These are phyloP conservation scores for Exophiala alcalophila DNA, from an alignment of 2,329 filamentous ascomycete genomes.

Conservation along the genomic window DNA sequence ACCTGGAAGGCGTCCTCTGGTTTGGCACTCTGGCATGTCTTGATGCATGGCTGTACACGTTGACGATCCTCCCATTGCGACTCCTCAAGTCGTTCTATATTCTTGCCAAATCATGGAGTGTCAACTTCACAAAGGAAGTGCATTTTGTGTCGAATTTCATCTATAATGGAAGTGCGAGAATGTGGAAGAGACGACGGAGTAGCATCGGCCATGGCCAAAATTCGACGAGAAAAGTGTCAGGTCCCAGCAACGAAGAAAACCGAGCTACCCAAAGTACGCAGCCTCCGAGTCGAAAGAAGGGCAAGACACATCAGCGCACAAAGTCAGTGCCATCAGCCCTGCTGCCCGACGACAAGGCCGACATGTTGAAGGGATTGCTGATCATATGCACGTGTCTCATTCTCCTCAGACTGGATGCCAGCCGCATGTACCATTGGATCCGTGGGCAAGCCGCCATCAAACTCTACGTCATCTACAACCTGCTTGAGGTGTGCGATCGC, in stretches of 20 bases:
- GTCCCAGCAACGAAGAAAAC: slow-evolving; percentile 40
- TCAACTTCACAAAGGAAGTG: slow-evolving; percentile 68
- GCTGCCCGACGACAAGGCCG: slow-evolving; percentile 87
- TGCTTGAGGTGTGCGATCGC: slow-evolving; percentile 84
- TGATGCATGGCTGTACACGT: slow-evolving; percentile 94
- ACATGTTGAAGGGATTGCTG: slow-evolving; percentile 84
- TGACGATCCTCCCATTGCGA: slow-evolving; percentile 88
- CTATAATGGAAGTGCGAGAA: slow-evolving; percentile 71
- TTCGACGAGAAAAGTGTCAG: slow-evolving; percentile 11
- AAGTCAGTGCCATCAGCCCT: slow-evolving; percentile 83
- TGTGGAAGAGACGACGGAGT: slow-evolving; percentile 58
- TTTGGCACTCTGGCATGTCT: slow-evolving; percentile 90
- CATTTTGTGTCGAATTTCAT: slow-evolving; percentile 72
- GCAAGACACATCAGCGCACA: slow-evolving; percentile 62
- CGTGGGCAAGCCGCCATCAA: slow-evolving; percentile 96
- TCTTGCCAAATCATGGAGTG: slow-evolving; percentile 72
- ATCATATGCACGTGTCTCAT: slow-evolving; percentile 82
- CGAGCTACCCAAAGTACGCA: slow-evolving; percentile 27
- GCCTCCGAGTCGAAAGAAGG: slow-evolving; percentile 5
- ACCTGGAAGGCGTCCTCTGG: slow-evolving; percentile 77
- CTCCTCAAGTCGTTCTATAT: slow-evolving; percentile 79
- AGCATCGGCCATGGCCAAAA: slow-evolving; percentile 42
- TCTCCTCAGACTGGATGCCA: slow-evolving; percentile 88
- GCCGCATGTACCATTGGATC: slow-evolving; percentile 97
- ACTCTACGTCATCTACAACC: slow-evolving; percentile 97